phyloP scores from a whole-genome alignment of 768 basidiomycete species.

The Mycena rosella region DNA sequence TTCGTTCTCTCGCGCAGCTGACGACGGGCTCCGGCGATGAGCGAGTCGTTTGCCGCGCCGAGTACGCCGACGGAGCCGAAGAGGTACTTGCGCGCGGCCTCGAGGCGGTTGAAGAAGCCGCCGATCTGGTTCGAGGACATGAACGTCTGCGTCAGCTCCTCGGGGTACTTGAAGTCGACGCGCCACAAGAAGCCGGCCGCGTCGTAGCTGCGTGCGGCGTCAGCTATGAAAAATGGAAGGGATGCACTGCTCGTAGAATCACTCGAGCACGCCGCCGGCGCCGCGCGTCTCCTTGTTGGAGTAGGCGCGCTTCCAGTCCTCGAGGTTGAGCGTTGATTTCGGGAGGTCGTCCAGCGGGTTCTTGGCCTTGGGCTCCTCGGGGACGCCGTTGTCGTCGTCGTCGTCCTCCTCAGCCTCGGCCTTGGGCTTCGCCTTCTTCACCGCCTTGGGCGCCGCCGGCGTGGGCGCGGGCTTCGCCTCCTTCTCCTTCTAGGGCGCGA shows the following conservation, averaged over 20 bases:
- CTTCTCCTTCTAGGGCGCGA: slow-evolving; percentile 83
- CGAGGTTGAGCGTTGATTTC: slow-evolving; percentile 88
- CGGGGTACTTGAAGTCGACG: slow-evolving; percentile 97
- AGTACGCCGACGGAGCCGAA: slow-evolving; percentile 95
- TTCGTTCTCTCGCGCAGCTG: slow-evolving; percentile 64
- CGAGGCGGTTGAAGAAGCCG: slow-evolving; percentile 99
- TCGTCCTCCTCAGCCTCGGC: slow-evolving; percentile 66
- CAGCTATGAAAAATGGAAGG: background rate
- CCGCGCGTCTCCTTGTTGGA: slow-evolving; percentile 98
- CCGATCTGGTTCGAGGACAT: slow-evolving; percentile 96
- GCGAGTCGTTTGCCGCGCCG: slow-evolving; percentile 80
- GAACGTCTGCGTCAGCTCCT: slow-evolving; percentile 91
- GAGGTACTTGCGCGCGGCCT: slow-evolving; percentile 96
- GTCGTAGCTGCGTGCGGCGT: slow-evolving; percentile 76
- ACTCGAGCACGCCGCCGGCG: slow-evolving; percentile 84
- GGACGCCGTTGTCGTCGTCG: slow-evolving; percentile 83
- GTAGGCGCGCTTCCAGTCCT: slow-evolving; percentile 98
- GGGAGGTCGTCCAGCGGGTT: slow-evolving; percentile 95
- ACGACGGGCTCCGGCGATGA: slow-evolving; percentile 87
- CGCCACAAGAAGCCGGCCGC: slow-evolving; percentile 92
- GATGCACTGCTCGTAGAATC: slow-evolving; percentile 95
- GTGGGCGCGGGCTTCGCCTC: slow-evolving; percentile 57
- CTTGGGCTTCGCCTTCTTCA: slow-evolving; percentile 74
- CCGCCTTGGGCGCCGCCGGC: slow-evolving; percentile 69
- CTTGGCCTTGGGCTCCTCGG: slow-evolving; percentile 90